phyloP scores from a whole-genome alignment of 345 rosid genomes.

The Eucalyptus rudis region DNA sequence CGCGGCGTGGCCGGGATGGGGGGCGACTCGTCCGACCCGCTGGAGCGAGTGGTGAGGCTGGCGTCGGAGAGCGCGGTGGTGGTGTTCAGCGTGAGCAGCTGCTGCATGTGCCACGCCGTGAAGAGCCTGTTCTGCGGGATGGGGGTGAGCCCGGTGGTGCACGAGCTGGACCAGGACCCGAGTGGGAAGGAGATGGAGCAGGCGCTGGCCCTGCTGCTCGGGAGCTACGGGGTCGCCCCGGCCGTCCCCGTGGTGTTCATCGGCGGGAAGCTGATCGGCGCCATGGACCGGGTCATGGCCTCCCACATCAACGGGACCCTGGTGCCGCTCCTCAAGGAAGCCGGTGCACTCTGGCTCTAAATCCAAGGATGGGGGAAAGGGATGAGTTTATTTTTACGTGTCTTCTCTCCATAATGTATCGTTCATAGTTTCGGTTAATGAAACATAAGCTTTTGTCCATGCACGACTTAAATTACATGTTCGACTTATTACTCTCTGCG shows the following conservation, averaged over 20 bases:
- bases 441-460: not conserved
- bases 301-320: conserved; percentile 55
- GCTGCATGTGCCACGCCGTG: conserved; percentile 73
- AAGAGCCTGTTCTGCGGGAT: conserved; percentile 56
- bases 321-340: conserved; percentile 64
- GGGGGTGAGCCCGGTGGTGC: conserved; percentile 58
- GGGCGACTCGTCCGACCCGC: conserved; percentile 6
- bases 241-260: conserved; percentile 46
- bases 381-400: not conserved
- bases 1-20: not conserved
- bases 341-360: conserved; percentile 73
- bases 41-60: conserved; percentile 33
- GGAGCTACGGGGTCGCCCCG: not conserved
- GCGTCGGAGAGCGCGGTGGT: conserved; percentile 59
- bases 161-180: conserved; percentile 51
- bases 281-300: conserved; percentile 59
- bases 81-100: conserved; percentile 48
- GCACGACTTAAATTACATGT: not conserved
- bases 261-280: conserved; percentile 52
- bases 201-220: conserved; percentile 25
- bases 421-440: not conserved
- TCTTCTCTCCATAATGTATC: not conserved
- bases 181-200: conserved; percentile 44
- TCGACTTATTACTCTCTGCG: not conserved
- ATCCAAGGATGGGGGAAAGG: not conserved